Evolutionary conservation across 106 monocot genomes (phyloP), one percentile per base, ranked within the genome.

Genomic region (Agapanthus africanus): DNA sequence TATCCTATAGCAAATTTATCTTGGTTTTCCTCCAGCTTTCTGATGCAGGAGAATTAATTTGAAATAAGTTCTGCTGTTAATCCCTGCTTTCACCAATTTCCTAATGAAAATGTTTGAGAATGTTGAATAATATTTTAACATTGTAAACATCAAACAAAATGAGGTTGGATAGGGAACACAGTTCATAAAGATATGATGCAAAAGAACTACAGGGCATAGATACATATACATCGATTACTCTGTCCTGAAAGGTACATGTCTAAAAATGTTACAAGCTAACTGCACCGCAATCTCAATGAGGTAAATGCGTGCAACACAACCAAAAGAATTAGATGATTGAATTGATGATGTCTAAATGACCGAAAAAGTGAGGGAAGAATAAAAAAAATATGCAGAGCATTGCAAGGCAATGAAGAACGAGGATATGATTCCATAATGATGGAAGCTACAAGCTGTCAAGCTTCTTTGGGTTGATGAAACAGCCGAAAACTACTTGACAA

Each of bases 391-490:
- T 40, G 26, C 34, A 73, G 63, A 49, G 42, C 26, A 40, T 47
- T 51, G 65, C 37, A 33, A 37, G 35, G 4, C 37, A 31, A 15
- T 16, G 18, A 64, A 71, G 44, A 59, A 59, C 5, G 36, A 62
- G 16, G 11, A 63, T 22, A 66, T 37, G 3, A 15, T 39, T 28
- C 27, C 2, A 25, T 54, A 22, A 37, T 25, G 26, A 21, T 32
- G 22, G 63, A 34, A 25, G 67, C 31, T 59, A 31, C 74, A 83
- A 83, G 65, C 50, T 64, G 35, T 87, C 84, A 7, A 59, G 79
- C 60, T 85, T 85, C 79, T 90, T n/a, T 94, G 30, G 87, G 85
- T 70, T 85, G 94, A 64, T 68, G 72, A 90, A 90, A 90, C 34
- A 74, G 79, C 4, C 63, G 49, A n/a, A 90, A 51, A 44, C 67